These are phyloP conservation scores for Boechera stricta DNA, from an alignment of 345 rosid genomes.

Conservation along the genomic window DNA sequence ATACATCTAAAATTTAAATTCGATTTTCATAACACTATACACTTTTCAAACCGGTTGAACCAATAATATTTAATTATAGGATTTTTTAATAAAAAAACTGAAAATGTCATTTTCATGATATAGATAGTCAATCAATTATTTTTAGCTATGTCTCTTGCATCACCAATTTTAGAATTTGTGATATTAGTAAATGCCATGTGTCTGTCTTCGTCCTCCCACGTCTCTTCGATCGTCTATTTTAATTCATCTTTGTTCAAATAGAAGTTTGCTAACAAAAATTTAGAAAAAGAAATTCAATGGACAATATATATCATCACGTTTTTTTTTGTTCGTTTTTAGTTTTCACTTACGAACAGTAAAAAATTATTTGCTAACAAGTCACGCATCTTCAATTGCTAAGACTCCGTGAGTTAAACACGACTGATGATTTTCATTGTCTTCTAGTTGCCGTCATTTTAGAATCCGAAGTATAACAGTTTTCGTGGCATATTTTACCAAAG, in stretches of 20 bases:
- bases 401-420: not conserved
- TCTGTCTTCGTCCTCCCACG: no score
- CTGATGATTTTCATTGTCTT: not conserved
- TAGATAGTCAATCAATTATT: no score
- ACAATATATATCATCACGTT: not conserved
- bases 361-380: not conserved
- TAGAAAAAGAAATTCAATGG: not conserved
- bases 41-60: no score
- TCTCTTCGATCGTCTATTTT: no score
- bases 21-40: no score
- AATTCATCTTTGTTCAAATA: not conserved
- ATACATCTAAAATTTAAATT: no score
- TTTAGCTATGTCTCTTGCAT: no score
- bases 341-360: not conserved
- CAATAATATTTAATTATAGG: no score
- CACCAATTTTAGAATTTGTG: no score
- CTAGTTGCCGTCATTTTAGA: not conserved
- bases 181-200: no score
- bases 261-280: not conserved
- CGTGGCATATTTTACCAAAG: slow-evolving; percentile 3
- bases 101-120: no score
- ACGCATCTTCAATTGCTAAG: not conserved
- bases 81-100: no score
- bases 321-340: not conserved
- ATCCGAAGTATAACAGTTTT: not conserved